These are phyloP conservation scores for Pelargonium cotyledonis DNA, from an alignment of 441 rosid species.

Conservation along the genomic window DNA sequence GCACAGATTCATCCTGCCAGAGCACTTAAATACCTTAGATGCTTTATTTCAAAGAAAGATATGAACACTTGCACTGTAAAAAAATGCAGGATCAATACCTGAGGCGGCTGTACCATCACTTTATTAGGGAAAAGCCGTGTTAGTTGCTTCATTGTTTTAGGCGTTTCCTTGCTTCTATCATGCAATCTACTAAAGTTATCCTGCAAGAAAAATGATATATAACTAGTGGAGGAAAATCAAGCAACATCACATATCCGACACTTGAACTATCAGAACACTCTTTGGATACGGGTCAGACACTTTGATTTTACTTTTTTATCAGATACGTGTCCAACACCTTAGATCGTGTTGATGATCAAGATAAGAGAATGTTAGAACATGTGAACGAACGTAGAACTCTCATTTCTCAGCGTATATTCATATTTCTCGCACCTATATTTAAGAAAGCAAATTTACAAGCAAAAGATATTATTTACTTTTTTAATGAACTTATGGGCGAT, in stretches of 20 bases:
- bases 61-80: slow-evolving; percentile 3
- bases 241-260: not conserved
- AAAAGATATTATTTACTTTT: too few relatives aligned
- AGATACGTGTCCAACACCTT: too few relatives aligned
- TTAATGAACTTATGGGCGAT: too few relatives aligned
- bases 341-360: too few relatives aligned
- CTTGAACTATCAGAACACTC: too few relatives aligned
- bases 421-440: too few relatives aligned
- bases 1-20: slow-evolving; percentile 79
- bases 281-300: too few relatives aligned
- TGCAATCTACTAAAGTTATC: slow-evolving; percentile 84
- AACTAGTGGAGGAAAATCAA: not conserved
- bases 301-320: too few relatives aligned
- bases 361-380: too few relatives aligned
- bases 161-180: slow-evolving; percentile 86
- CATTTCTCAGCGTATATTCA: too few relatives aligned
- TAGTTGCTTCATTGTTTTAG: slow-evolving; percentile 86
- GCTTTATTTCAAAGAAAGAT: slow-evolving; percentile 5
- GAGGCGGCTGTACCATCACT: slow-evolving; percentile 93
- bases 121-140: slow-evolving; percentile 91
- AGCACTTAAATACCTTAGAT: slow-evolving; percentile 25
- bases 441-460: too few relatives aligned
- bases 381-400: too few relatives aligned
- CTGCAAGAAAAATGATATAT: slow-evolving; percentile 34
- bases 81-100: slow-evolving; percentile 39